phyloP scores from a whole-genome alignment of 208 protist species.

The Leptomonas seymouri region DNA sequence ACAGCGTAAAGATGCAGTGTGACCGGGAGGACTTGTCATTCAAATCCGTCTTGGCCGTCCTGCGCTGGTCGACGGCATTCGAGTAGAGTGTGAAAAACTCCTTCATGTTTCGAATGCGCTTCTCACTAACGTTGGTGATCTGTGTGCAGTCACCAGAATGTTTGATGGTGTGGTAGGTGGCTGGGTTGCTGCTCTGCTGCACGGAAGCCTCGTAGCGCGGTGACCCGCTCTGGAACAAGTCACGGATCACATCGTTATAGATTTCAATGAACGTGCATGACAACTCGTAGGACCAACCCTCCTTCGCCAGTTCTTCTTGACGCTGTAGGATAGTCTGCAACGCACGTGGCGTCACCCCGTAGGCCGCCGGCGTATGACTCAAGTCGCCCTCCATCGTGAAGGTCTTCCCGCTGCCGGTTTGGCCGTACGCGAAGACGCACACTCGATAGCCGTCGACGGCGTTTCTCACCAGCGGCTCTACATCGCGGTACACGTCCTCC shows the following conservation, averaged over 20 bases:
- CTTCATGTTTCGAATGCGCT: constrained; percentile 42
- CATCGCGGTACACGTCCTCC: constrained; percentile 83
- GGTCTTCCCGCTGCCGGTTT: constrained; percentile 93
- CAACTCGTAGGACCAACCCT: constrained; percentile 84
- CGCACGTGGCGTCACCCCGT: constrained; percentile 87
- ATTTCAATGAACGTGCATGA: constrained; percentile 90
- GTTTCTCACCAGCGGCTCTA: constrained; percentile 89
- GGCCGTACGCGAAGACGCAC: constrained; percentile 93
- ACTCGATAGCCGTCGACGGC: constrained; percentile 92
- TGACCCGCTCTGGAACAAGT: constrained; percentile 76
- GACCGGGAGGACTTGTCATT: constrained; percentile 92
- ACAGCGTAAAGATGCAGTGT: constrained; percentile 90
- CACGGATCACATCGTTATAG: constrained; percentile 91
- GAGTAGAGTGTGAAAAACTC: constrained; percentile 74
- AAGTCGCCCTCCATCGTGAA: constrained; percentile 90
- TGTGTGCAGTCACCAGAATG: constrained; percentile 61
- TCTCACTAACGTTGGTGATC: constrained; percentile 70
- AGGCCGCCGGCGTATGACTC: constrained; percentile 15
- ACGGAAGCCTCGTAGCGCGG: constrained; percentile 50
- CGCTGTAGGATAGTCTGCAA: constrained; percentile 77
- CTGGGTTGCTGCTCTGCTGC: constrained; percentile 18
- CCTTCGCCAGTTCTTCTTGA: constrained; percentile 50
- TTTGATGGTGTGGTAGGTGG: constrained; percentile 73
- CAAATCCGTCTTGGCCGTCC: constrained; percentile 78
- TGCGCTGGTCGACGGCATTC: constrained; percentile 68